Percentiles rank a stretch among this genome's conserved stretches.
phyloP scores from a whole-genome alignment of 495 filamentous ascomycete genomes.

The Penicillium angulare region DNA sequence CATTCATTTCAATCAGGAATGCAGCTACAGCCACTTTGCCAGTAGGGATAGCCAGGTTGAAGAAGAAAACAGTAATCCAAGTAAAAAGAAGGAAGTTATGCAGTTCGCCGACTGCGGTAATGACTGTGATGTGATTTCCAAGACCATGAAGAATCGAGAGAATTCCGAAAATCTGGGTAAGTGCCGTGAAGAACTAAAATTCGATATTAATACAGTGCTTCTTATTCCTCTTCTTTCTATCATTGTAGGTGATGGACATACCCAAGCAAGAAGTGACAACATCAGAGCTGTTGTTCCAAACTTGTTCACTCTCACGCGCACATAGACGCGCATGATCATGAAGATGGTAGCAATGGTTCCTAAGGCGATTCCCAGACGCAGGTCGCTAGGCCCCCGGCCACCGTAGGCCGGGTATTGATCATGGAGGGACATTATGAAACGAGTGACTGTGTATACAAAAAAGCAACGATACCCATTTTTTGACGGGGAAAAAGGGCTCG shows the following conservation, averaged over 20 bases:
- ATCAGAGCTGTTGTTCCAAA: constrained; percentile 23
- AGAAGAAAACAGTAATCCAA: constrained; percentile 29
- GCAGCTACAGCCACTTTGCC: constrained; percentile 25
- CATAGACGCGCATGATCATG: constrained; percentile 23
- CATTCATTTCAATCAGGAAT: constrained; percentile 27
- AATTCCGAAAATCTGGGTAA: constrained; percentile 24
- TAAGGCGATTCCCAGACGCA: constrained; percentile 20
- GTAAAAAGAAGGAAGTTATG: constrained; percentile 26
- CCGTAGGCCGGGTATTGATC: constrained; percentile 20
- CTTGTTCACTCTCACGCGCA: constrained; percentile 24
- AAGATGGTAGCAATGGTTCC: constrained; percentile 23
- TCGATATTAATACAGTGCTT: not conserved
- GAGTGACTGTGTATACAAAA: constrained; percentile 1
- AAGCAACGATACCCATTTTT: not conserved
- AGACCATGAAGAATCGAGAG: constrained; percentile 23
- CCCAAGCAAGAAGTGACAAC: constrained; percentile 23
- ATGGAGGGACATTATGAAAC: constrained; percentile 12
- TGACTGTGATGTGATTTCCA: constrained; percentile 20
- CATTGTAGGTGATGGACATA: constrained; percentile 1
- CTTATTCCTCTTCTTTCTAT: not conserved
- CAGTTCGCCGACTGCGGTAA: constrained; percentile 16
- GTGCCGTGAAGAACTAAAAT: constrained; percentile 10
- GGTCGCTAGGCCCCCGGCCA: constrained; percentile 20
- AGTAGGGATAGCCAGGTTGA: constrained; percentile 26
- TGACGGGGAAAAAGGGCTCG: not conserved